Base-by-base conservation (phyloP, 2,329 filamentous ascomycete genomes). In the Hymenoscyphus linearis region DNA sequence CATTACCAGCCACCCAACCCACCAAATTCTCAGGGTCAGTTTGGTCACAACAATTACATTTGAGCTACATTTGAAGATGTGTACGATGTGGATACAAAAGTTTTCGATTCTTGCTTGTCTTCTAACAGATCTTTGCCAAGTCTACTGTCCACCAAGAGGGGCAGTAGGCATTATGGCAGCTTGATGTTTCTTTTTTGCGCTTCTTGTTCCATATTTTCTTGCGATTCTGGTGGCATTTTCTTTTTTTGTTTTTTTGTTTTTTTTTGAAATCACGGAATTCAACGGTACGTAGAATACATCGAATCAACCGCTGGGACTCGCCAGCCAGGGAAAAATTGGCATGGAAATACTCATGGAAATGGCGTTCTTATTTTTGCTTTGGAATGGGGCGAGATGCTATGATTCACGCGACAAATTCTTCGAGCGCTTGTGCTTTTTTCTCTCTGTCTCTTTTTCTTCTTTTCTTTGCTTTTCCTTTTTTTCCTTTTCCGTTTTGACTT, bases 1-100 rank as follows among this genome's bases (percentile, higher is more conserved):
- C 87, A 87, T 75, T 96, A 93, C 69, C 86, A 91, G 64, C 87
- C 89, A 37, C 89, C 90, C 1, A 31, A 31, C 31, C 86, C 89
- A 40, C 40, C 40, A 18, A 88, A 82, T 66, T 80, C 74, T 37
- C 40, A 58, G 26, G 65, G 66, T 50, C 69, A 71, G 25, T 71
- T 66, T 52, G 53, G 61, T 47, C 68, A 70, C 62, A 67, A 57
- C 10, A 31, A 9, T 50, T 70, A 69, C 52, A 57, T 68, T 37
- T 69, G 58, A 68, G 4, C 50, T 53, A 53, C 40, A 47, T 22
- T 47, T 47, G 40, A 47, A 47, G 40, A 47, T 25, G n/a, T 47
- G 40, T 47, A 47, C 40, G 40, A 47, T 47, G 40, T 47, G 22
- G 37, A 40, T 40, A 6, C 18, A 47, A 25, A 25, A 47, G n/a